Base-by-base conservation (phyloP, 768 basidiomycete genomes). In the Boletus sp. region DNA sequence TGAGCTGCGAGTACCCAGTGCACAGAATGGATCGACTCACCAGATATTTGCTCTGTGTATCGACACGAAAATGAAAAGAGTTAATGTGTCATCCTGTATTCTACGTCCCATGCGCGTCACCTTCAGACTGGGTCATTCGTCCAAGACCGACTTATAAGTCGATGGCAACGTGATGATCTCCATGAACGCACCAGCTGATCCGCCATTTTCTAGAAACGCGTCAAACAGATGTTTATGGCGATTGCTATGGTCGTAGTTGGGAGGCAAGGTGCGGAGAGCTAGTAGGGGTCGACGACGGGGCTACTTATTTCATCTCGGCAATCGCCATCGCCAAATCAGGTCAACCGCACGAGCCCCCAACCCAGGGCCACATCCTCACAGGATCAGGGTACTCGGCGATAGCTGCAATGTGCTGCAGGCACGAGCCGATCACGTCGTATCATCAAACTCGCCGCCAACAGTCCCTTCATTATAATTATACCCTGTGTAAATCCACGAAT, bases 41-140 rank as follows among this genome's bases (percentile, higher is more conserved):
- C 93, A 66, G 91, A 83, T 65, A 95, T 91, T 80, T 94, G 92
- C 72, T 95, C 93, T 96, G 69, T 32, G 59, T 14, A n/a, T 54
- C 46, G 35, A 40, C 25, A 34, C 43, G 34, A 42, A 25, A 34
- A 25, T 25, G 25, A 25, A 27, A 53, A 30, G 27, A 49, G 38
- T 47, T 13, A 27, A 46, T 15, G 14, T 17, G 21, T 34, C 4
- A 23, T 25, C n/a, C 4, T 5, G 6, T 27, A 1, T 30, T 21
- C n/a, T 32, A 40, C 21, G 30, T 47, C 51, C n/a, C 56, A 44
- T 46, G 39, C 53, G 46, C 29, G 46, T 49, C 67, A 85, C 84
- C 82, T 75, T 83, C 80, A 68, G 82, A 79, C 85, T 87, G 21
- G 13, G 19, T 32, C 1, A 38, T 52, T 33, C 4, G 44, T 37